Evolutionary conservation across 78 protist genomes (phyloP).

Genomic region (Tieghemostelium lacteum): DNA sequence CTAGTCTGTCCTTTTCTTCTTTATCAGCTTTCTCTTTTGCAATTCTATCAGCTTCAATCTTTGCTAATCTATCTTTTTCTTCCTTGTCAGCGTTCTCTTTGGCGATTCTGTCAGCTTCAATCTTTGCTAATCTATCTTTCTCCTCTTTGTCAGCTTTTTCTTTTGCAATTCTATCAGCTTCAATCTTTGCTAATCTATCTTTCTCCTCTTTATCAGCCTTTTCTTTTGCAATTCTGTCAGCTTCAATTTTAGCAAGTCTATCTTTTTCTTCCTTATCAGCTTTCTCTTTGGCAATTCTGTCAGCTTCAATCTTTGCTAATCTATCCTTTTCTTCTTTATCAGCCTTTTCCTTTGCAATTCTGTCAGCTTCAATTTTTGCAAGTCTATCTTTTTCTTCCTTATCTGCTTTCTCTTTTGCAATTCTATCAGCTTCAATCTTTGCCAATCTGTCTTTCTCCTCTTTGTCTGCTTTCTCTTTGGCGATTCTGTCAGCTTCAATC

Average conservation of each 20-base stretch:
- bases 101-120: neutral
- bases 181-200: neutral
- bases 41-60: neutral
- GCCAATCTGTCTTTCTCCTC: neutral
- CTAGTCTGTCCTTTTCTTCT: slow-evolving; percentile 11
- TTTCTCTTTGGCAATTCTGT: neutral
- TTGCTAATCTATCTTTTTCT: slow-evolving; percentile 6
- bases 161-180: slow-evolving; percentile 19
- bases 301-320: neutral
- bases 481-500: neutral
- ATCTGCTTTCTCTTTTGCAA: neutral
- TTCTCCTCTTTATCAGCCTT: slow-evolving; percentile 4
- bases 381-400: neutral
- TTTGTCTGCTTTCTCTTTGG: neutral
- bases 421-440: neutral
- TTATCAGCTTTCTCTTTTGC: too few relatives aligned
- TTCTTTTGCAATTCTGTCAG: neutral
- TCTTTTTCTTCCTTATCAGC: slow-evolving; percentile 5
- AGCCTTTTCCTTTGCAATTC: neutral
- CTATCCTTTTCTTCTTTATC: neutral
- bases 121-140: neutral
- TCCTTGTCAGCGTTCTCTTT: slow-evolving; percentile 17
- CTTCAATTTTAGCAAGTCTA: too few relatives aligned
- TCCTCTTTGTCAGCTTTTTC: neutral
- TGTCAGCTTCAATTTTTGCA: neutral